Conservation (phyloP, 75 land plant genomes). For the Picea glauca region DNA sequence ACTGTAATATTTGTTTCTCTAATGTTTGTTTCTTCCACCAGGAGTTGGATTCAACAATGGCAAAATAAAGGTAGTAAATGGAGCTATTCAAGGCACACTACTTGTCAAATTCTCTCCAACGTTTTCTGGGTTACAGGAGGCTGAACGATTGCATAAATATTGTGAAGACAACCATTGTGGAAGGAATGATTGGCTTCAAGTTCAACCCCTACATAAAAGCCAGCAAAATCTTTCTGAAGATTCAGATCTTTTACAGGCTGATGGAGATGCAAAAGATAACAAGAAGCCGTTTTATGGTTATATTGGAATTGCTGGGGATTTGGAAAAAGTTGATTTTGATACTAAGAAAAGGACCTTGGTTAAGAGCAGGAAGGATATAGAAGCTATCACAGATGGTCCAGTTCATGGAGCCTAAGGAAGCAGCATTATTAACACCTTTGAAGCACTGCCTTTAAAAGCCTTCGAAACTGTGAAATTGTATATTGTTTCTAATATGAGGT, state of each 20-base stretch:
- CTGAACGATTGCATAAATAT: conserved; percentile 46
- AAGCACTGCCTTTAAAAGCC: too few species aligned
- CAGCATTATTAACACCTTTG: too few species aligned
- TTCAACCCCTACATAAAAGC: conserved; percentile 12
- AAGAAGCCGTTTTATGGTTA: conserved; percentile 33
- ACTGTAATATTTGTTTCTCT: background rate
- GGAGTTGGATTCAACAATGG: conserved; percentile 28
- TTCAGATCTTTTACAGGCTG: background rate
- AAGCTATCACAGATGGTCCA: conserved; percentile 39
- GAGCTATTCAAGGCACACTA: conserved; percentile 26
- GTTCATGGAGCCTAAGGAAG: background rate
- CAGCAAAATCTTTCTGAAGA: background rate
- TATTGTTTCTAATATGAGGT: too few species aligned
- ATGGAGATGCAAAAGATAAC: background rate
- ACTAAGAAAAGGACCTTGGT: conserved; percentile 24
- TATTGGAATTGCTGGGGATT: conserved; percentile 43
- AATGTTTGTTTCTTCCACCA: background rate
- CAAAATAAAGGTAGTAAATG: conserved; percentile 24
- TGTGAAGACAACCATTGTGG: conserved; percentile 37
- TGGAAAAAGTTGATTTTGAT: conserved; percentile 41
- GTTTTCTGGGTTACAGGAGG: conserved; percentile 46
- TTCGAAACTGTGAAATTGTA: too few species aligned
- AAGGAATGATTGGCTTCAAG: conserved; percentile 20
- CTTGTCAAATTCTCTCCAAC: conserved; percentile 38
- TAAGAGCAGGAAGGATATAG: conserved; percentile 56